Evolutionary conservation across 2,329 filamentous ascomycete genomes (phyloP).

Genomic region (Periconia macrospinosa): DNA sequence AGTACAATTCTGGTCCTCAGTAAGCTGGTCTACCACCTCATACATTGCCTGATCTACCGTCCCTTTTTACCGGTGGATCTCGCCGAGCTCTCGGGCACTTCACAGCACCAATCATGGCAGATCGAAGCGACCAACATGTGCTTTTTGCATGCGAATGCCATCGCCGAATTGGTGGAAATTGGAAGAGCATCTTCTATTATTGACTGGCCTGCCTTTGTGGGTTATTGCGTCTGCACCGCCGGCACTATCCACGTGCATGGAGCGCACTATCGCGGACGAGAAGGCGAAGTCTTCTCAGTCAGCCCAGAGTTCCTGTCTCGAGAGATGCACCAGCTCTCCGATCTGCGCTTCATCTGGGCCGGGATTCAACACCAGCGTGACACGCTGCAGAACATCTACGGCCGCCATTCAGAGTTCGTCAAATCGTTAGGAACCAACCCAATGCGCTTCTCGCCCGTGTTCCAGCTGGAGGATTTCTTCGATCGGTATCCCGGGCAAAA

Average conservation of each 20-base stretch:
- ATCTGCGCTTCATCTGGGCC: constrained; percentile 75
- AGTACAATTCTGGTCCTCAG: constrained; percentile 78
- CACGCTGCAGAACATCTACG: constrained; percentile 75
- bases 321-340: constrained; percentile 78
- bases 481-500: constrained; percentile 73
- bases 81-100: constrained; percentile 74
- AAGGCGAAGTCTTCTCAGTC: constrained; percentile 65
- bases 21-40: constrained; percentile 84
- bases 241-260: constrained; percentile 89
- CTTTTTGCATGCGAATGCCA: constrained; percentile 83
- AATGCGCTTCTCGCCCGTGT: constrained; percentile 75
- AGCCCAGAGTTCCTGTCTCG: constrained; percentile 71
- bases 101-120: constrained; percentile 89
- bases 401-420: constrained; percentile 78
- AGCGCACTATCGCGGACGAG: constrained; percentile 70
- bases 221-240: constrained; percentile 83
- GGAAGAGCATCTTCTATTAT: constrained; percentile 73
- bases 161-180: constrained; percentile 78
- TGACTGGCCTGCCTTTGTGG: constrained; percentile 85
- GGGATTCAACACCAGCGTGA: constrained; percentile 79
- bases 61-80: constrained; percentile 86
- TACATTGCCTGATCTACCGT: constrained; percentile 84
- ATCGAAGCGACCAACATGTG: constrained; percentile 89
- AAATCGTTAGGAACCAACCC: constrained; percentile 69
- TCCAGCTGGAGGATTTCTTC: constrained; percentile 86